Evolutionary conservation across 108 stramenopile species (phyloP).

Genomic region (Skeletonema menzelii): DNA sequence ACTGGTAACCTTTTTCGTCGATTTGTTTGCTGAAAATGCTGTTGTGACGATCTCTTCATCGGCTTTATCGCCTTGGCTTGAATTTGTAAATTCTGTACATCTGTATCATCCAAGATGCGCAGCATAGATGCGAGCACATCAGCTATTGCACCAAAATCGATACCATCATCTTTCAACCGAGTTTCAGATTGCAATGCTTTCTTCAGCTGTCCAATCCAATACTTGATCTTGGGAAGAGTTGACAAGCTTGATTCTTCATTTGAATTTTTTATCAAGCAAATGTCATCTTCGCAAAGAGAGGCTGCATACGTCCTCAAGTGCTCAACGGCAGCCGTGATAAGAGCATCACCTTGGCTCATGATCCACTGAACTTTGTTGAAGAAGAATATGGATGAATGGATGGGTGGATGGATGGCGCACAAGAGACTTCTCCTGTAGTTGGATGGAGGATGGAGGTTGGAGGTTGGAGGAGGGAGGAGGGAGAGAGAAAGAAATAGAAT

Average conservation of each 20-base stretch:
- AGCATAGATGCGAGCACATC: conserved; percentile 9
- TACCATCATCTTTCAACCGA: not conserved
- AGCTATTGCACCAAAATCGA: not conserved
- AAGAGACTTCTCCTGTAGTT: no score
- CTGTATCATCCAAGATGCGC: conserved; percentile 13
- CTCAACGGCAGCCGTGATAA: not conserved
- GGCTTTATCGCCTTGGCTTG: not conserved
- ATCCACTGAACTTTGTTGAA: not conserved
- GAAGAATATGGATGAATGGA: not conserved
- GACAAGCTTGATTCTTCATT: not conserved
- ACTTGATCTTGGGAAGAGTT: not conserved
- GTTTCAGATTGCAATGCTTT: not conserved
- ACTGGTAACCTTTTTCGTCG: conserved; percentile 7
- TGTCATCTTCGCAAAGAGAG: not conserved
- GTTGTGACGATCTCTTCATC: not conserved
- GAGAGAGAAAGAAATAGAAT: no score
- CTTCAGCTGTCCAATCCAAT: not conserved
- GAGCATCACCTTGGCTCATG: not conserved
- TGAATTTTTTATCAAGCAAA: not conserved
- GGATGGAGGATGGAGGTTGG: no score
- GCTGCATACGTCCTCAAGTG: not conserved
- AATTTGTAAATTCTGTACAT: not conserved
- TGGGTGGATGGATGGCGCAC: no score
- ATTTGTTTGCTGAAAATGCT: not conserved
- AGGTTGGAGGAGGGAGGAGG: no score